Base-by-base conservation (phyloP, 2,329 filamentous ascomycete species). In the Dothideomycetes sp. region DNA sequence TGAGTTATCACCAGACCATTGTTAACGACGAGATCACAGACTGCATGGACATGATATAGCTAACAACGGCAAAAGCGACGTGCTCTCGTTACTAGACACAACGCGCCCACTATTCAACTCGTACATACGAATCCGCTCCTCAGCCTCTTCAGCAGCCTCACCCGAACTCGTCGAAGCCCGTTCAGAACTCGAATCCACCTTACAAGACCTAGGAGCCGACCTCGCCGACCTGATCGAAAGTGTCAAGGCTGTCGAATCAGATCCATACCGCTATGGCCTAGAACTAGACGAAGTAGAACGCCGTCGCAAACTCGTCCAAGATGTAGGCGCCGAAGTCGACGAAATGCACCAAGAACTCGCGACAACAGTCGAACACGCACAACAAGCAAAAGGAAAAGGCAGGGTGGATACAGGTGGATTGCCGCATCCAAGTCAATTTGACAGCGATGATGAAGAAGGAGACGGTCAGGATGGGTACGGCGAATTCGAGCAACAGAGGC, bases 101-200 rank as follows among this genome's bases (percentile, higher is more conserved):
- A 83, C 85, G 39, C 82, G 89, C 8, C 81, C 88, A 38, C 79
- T 95, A 43, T 95, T 95, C 71, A 80, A 84, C 49, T 95, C 88
- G 12, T 98, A 94, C 69, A 76, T 94, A 30, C 89, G 91, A 58
- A 98, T 98, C 65, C 85, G 87, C 57, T 91, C 87, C 32, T 80
- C 94, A 18, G 76, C 80, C 45, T 80, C 80, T 28, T 74, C 76
- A 7, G 66, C 80, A 11, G 70, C 71, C 30, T 88, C 84, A 13
- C 87, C 86, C 10, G 76, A 81, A 59, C 72, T 80, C 13, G 62
- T 69, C 31, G 76, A 80, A 65, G 71, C 77, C 4, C 74, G 76
- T 43, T 60, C 63, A 30, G 91, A 98, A 60, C 84, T 98, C 45
- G 76, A 84, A 56, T 78, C 82, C 38, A 89, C 81, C 17, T 75